phyloP scores from a whole-genome alignment of 805 yeast species.

The Pichia gijzeniarum region DNA sequence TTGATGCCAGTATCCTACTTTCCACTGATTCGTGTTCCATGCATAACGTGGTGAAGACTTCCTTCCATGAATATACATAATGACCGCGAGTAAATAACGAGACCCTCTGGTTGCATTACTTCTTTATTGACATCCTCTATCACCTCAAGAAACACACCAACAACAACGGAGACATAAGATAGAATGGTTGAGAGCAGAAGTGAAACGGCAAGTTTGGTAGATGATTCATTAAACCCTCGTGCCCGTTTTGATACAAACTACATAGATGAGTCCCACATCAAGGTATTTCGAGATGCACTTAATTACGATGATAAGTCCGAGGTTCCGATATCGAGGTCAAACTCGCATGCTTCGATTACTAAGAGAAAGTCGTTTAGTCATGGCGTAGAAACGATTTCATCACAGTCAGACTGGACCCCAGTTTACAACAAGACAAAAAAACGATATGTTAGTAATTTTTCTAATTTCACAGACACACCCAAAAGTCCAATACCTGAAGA shows the following conservation, averaged over 20 bases:
- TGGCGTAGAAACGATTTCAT: conserved; percentile 26
- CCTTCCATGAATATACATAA: too few species aligned
- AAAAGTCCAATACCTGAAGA: conserved; percentile 6
- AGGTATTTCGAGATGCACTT: conserved; percentile 34
- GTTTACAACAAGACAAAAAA: conserved; percentile 28
- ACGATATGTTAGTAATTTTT: background rate
- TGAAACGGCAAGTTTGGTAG: too few species aligned
- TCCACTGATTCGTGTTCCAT: too few species aligned
- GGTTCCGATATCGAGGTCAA: conserved; percentile 1
- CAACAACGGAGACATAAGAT: too few species aligned
- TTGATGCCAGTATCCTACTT: too few species aligned
- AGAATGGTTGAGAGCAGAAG: too few species aligned
- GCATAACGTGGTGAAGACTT: too few species aligned
- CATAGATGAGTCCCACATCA: conserved; percentile 26
- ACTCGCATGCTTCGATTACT: background rate
- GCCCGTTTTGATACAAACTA: conserved; percentile 22
- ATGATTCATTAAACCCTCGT: conserved; percentile 4
- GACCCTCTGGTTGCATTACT: too few species aligned
- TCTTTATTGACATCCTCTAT: too few species aligned
- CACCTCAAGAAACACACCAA: too few species aligned
- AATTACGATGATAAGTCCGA: conserved; percentile 25
- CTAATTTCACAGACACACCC: background rate
- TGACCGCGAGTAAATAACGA: too few species aligned
- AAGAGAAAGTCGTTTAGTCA: background rate
- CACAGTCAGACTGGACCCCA: conserved; percentile 44